Conservation (phyloP, 2,329 filamentous ascomycete species). For the Lasiodiplodia gonubiensis region DNA sequence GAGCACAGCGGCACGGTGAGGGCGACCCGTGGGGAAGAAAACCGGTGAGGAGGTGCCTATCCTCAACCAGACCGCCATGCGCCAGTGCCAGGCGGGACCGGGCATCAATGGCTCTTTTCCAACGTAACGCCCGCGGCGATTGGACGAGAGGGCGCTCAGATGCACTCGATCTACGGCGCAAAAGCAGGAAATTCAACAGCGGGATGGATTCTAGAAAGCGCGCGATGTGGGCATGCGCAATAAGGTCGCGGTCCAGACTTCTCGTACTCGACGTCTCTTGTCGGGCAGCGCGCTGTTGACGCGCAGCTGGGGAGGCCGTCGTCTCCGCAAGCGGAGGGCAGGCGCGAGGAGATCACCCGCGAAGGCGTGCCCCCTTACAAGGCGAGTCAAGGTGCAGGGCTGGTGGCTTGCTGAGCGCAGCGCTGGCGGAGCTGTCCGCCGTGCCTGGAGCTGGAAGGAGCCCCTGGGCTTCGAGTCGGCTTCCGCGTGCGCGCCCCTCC, state of each 20-base stretch:
- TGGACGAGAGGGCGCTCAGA: conserved; percentile 6
- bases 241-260: conserved; percentile 8
- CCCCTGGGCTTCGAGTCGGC: neutral
- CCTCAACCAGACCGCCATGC: conserved; percentile 14
- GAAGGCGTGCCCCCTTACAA: conserved; percentile 16
- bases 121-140: conserved; percentile 1
- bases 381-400: conserved; percentile 7
- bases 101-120: neutral
- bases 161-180: conserved; percentile 15
- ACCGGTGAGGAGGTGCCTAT: conserved; percentile 7
- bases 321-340: conserved; percentile 11
- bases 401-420: conserved; percentile 9
- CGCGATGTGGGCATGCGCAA: conserved; percentile 19
- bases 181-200: conserved; percentile 13
- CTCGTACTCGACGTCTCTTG: neutral
- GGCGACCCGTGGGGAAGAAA: conserved; percentile 15
- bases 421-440: conserved; percentile 5
- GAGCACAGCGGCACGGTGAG: neutral
- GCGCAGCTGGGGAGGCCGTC: neutral
- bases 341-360: conserved; percentile 23
- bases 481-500: conserved; percentile 13
- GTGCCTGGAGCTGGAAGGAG: conserved; percentile 1
- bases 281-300: neutral
- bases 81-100: neutral
- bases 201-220: conserved; percentile 22